These are phyloP conservation scores for Gymnopus androsaceus DNA, from an alignment of 1,284 basidiomycete species.

Conservation along the genomic window DNA sequence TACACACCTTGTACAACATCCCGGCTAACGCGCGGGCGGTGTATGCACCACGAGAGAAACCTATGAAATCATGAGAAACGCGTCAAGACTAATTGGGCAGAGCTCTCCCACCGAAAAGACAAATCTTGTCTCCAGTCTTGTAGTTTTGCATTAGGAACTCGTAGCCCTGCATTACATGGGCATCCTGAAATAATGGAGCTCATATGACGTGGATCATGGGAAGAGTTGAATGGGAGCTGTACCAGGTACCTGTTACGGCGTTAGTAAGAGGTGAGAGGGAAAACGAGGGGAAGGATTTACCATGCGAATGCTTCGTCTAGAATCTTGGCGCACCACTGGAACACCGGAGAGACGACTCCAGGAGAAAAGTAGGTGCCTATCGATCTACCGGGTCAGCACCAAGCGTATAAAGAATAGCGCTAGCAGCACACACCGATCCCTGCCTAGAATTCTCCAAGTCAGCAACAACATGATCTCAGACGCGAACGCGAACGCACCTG, in stretches of 20 bases:
- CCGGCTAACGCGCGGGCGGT: conserved; percentile 76
- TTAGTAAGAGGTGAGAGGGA: neutral
- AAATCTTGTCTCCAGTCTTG: conserved; percentile 57
- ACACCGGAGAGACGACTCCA: conserved; percentile 53
- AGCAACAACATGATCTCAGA: neutral
- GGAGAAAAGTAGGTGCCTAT: conserved; percentile 59
- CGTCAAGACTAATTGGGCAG: neutral
- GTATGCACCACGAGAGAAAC: conserved; percentile 78
- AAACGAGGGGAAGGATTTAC: conserved; percentile 33
- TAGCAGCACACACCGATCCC: conserved; percentile 38
- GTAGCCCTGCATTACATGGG: conserved; percentile 56
- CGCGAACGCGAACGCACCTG: conserved; percentile 43
- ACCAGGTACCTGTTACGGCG: conserved; percentile 58
- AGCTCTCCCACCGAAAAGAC: conserved; percentile 55
- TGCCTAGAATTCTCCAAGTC: conserved; percentile 36
- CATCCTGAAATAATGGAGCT: too few species aligned
- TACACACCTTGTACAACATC: conserved; percentile 46
- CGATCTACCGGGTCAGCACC: neutral
- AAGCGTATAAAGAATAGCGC: too few species aligned
- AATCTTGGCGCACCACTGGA: conserved; percentile 48
- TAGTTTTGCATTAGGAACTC: conserved; percentile 70
- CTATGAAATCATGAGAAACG: conserved; percentile 30
- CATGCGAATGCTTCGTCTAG: conserved; percentile 61
- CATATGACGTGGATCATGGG: too few species aligned
- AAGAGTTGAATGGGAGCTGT: too few species aligned